phyloP scores from a whole-genome alignment of 1,139 yeast genomes.

The Nadsonia commutata region DNA sequence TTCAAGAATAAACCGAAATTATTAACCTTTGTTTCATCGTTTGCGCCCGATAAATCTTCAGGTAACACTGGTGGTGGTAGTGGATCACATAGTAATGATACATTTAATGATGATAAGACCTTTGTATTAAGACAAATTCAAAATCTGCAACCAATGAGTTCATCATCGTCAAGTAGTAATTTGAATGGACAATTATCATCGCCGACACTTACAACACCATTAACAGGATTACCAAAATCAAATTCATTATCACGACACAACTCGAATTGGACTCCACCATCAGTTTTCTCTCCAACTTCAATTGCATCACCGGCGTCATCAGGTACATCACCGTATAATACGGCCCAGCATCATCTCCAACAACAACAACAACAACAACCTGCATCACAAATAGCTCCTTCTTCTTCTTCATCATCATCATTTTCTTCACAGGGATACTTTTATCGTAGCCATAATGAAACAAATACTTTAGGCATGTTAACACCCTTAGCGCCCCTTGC shows the following conservation, averaged over 20 bases:
- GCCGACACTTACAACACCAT: no score
- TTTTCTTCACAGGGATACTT: constrained; percentile 1
- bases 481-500: constrained; percentile 2
- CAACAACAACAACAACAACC: background rate
- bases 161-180: background rate
- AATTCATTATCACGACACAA: no score
- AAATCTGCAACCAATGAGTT: background rate
- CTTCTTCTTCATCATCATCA: constrained; percentile 2
- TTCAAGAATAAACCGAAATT: constrained; percentile 71
- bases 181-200: no score
- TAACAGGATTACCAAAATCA: no score
- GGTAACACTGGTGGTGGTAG: background rate
- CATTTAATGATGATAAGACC: background rate
- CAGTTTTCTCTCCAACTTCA: no score
- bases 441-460: constrained; percentile 3
- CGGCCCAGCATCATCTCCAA: background rate
- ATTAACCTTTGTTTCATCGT: constrained; percentile 46
- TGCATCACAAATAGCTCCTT: background rate
- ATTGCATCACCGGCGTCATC: background rate
- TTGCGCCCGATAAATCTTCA: constrained; percentile 34
- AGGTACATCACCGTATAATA: background rate
- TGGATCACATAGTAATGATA: background rate
- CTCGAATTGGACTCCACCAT: no score
- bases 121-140: background rate
- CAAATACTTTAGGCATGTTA: background rate